Base-by-base conservation (phyloP, 1,284 basidiomycete genomes). In the Kalmanozyma brasiliensis region DNA sequence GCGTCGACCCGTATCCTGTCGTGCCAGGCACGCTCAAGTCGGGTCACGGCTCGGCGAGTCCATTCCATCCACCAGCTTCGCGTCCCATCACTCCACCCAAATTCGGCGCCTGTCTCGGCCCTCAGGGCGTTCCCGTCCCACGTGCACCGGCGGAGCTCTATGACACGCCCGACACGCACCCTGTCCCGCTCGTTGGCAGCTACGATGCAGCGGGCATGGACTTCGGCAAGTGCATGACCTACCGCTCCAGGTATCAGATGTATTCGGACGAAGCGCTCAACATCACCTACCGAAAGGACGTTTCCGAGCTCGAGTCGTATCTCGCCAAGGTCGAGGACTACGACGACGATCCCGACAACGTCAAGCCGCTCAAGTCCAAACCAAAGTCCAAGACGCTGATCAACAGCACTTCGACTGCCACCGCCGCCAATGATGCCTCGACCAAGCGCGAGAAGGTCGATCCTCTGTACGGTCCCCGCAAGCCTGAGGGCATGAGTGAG, bases 221-320 rank as follows among this genome's bases (percentile, higher is more conserved):
- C 45, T 57, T 56, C n/a, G 65, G 57, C 52, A 75, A 78, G 47
- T 82, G 80, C 67, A 71, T 79, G 53, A 82, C 80, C 47, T 82
- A 82, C 61, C 52, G 66, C 8, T 68, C 69, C 38, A 56, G 80
- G 32, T 81, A 80, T 53, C 55, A 63, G 49, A 82, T 82, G 80
- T 82, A 82, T 67, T 76, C 79, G 24, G 80, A 82, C 61, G 68
- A 81, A 42, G 79, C 79, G n/a, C 76, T 82, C 40, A 73, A 70
- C 53, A 79, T 82, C 70, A 76, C 73, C 26, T 82, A 82, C 49
- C 73, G 80, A n/a, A 55, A 69, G 30, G 75, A 77, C 35, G 48
- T 69, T 3, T 73, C 74, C 34, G 67, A 76, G 60, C 76, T 78
- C 49, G 64, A 72, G 26, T 33, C 48, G 24, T 60, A 60, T 34